Evolutionary conservation across 148 eudicot species (phyloP), one percentile per base, ranked within the genome.

Genomic region (Tetragonia tetragonoides): DNA sequence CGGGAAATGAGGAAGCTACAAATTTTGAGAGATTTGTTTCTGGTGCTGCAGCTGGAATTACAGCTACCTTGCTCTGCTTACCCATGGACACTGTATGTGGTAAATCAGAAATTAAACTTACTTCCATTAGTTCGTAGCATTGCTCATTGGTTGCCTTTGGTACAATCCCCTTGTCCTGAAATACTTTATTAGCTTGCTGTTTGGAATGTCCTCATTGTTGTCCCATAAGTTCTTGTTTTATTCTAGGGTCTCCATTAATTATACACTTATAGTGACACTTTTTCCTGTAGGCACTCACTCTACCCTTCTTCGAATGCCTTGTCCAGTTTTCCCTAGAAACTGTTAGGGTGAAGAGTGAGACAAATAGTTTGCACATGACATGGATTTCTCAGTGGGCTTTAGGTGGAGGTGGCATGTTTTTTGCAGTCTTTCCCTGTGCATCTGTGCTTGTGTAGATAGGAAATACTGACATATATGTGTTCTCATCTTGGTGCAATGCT

Each of bases 31-130:
- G 99, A 75, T 95, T 95, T 16, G 75, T 95, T 78, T 94, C 99
- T 70, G 97, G 97, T 72, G 97, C 97, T 80, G 94, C 93, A 3
- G 99, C 99, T 82, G 99, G 99, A 80, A 89, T 93, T 77, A 93
- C 97, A 41, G 97, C 97, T 74, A 95, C 99, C 56, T 79, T 91
- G 56, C 88, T 95, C 70, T 95, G 99, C 89, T 90, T 95, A 82
- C 99, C 97, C 49, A 89, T 95, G 97, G 97, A 95, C 88, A 95
- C 97, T 78, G 99, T 95, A 86, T 80, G 96, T 82, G 61, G 75
- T 80, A 76, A 63, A 76, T 74, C 54, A 41, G 28, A 69, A 51
- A 4, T 70, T 74, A 42, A 23, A 28, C 37, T 73, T 37, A 28
- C 42, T 53, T 68, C 15, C 42, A 10, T 56, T 70, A 42, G 24